phyloP scores from a whole-genome alignment of 441 rosid genomes.

The Mallotus japonicus region DNA sequence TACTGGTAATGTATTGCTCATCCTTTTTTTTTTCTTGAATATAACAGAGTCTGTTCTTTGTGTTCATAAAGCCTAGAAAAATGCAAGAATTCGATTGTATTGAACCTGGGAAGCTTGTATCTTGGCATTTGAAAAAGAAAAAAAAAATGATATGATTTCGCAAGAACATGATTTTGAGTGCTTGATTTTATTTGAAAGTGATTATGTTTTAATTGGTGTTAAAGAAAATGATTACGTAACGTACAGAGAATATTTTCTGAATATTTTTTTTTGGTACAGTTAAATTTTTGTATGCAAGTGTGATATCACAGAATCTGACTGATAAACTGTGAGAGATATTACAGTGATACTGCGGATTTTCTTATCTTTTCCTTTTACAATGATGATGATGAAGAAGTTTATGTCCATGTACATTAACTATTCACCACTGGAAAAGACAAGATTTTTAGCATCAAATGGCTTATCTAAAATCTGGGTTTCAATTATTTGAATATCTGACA shows the following conservation, averaged over 20 bases:
- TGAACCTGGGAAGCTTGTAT: too few species aligned
- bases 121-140: too few species aligned
- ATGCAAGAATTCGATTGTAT: neutral
- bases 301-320: constrained; percentile 4
- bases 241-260: neutral
- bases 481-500: neutral
- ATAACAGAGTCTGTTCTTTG: too few species aligned
- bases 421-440: neutral
- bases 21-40: neutral
- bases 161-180: too few species aligned
- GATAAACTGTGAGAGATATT: neutral
- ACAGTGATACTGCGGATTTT: constrained; percentile 24
- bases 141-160: too few species aligned
- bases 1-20: constrained; percentile 52
- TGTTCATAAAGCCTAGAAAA: neutral
- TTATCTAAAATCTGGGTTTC: constrained; percentile 8
- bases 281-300: neutral
- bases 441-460: neutral
- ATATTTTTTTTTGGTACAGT: constrained; percentile 5
- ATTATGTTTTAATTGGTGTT: neutral
- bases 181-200: too few species aligned
- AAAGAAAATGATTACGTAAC: neutral
- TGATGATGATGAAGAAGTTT: neutral
- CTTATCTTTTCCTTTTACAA: neutral
- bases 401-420: neutral